Conservation (phyloP, 257 asterid genomes). For the Salvia miltiorrhiza region DNA sequence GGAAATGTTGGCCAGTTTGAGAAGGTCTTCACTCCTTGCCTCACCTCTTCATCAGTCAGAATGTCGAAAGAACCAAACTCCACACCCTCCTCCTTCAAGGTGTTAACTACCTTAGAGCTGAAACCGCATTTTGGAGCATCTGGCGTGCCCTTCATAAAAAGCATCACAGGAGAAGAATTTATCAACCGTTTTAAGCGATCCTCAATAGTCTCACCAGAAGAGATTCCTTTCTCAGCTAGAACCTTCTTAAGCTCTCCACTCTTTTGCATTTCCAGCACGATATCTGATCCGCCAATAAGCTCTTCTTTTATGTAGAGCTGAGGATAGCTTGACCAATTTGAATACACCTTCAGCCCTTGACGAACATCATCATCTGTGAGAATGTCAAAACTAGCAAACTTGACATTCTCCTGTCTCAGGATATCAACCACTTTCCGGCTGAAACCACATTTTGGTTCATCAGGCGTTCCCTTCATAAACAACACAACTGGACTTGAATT, state of each 20-base stretch:
- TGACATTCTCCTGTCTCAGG: conserved; percentile 66
- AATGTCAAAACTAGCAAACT: conserved; percentile 76
- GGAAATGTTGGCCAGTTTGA: conserved; percentile 99
- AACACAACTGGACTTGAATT: conserved; percentile 67
- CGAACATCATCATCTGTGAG: conserved; percentile 87
- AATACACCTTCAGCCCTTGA: conserved; percentile 90
- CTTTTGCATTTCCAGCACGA: conserved; percentile 96
- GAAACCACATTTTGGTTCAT: conserved; percentile 88
- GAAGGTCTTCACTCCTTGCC: conserved; percentile 82
- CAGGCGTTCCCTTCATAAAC: conserved; percentile 88
- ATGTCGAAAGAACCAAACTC: conserved; percentile 86
- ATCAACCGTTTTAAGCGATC: conserved; percentile 59
- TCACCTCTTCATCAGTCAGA: conserved; percentile 74
- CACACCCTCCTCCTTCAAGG: conserved; percentile 65
- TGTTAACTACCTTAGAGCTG: conserved; percentile 86
- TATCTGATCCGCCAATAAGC: conserved; percentile 95
- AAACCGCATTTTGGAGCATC: conserved; percentile 86
- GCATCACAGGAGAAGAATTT: conserved; percentile 62
- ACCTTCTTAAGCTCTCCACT: conserved; percentile 87
- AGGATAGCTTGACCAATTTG: conserved; percentile 97
- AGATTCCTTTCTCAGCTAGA: conserved; percentile 61
- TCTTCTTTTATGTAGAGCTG: conserved; percentile 87
- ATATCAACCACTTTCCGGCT: conserved; percentile 90
- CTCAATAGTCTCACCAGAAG: conserved; percentile 43
- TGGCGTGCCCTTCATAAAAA: conserved; percentile 86